These are phyloP conservation scores for Bryum argenteum DNA, from an alignment of 225 moss, liverwort and hornwort species.

Conservation along the genomic window DNA sequence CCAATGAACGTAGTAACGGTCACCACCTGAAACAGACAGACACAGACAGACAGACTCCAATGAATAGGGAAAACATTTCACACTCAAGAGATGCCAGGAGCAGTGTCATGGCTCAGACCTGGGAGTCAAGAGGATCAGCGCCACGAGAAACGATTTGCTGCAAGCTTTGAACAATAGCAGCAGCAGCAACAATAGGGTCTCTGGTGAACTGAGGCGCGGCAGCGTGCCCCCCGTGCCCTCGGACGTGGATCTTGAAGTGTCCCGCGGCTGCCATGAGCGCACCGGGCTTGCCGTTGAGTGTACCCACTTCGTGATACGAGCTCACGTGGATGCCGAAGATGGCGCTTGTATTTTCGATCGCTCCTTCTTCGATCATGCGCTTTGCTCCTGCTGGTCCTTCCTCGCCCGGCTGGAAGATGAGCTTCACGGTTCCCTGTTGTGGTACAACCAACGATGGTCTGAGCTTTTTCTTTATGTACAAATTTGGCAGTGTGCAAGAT, in stretches of 20 bases:
- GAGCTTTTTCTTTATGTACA: too few relatives aligned
- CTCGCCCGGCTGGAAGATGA: conserved; percentile 91
- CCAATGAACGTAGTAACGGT: conserved; percentile 67
- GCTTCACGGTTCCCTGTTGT: conserved; percentile 69
- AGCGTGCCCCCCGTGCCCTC: conserved; percentile 79
- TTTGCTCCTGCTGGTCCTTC: conserved; percentile 77
- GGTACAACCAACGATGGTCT: neutral
- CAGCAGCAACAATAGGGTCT: conserved; percentile 73
- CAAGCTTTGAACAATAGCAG: conserved; percentile 66
- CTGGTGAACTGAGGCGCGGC: conserved; percentile 55
- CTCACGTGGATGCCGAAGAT: conserved; percentile 80
- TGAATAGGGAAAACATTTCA: too few relatives aligned
- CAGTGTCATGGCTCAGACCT: conserved; percentile 42
- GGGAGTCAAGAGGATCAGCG: conserved; percentile 75
- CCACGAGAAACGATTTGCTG: conserved; percentile 82
- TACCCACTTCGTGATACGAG: conserved; percentile 39
- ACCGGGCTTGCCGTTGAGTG: conserved; percentile 59
- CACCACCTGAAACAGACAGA: conserved; percentile 63
- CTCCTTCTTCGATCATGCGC: conserved; percentile 86
- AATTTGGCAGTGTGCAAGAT: too few relatives aligned
- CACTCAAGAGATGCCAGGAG: too few relatives aligned
- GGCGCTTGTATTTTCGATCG: conserved; percentile 64
- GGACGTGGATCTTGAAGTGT: conserved; percentile 58
- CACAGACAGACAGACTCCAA: neutral
- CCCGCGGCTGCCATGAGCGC: conserved; percentile 72